Evolutionary conservation across 768 basidiomycete genomes (phyloP), one percentile per base, ranked within the genome.

Genomic region (Pleurotus cornucopiae): DNA sequence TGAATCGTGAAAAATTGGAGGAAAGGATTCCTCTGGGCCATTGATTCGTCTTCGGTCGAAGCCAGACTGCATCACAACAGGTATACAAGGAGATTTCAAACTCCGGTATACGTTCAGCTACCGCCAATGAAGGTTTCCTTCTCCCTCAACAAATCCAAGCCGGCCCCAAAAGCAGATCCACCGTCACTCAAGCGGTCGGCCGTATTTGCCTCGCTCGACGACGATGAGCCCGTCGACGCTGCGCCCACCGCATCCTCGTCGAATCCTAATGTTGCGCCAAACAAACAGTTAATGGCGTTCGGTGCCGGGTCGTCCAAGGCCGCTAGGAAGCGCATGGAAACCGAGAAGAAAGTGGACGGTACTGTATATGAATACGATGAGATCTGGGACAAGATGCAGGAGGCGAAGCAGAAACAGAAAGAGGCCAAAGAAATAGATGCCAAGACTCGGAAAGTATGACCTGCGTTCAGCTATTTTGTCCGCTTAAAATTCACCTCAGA

Each of bases 321-420:
- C n/a, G 74, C 76, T 69, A 83, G 77, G 73, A 88, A 86, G 66
- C 81, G 82, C 61, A 84, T 95, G 73, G 85, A 91, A 59, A 82
- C 81, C 49, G 94, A 95, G 68, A 81, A 85, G 73, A 77, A 78
- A 59, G 75, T 94, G 2, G 96, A 98, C 63, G 66, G 80, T 43
- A 88, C 86, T 0, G 90, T 95, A 3, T 98, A 89, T 68, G 85
- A 95, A 69, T 99, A 99, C 65, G 97, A 99, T 67, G 94, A 92
- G 70, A 85, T 98, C 3, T 98, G 88, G 82, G 97, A 99, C 64
- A 84, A 81, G 61, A 98, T 99, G 87, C 94, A 98, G 71, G 83
- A 88, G 61, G 88, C 85, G 0, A 91, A 94, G 70, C 73, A 74
- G 60, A 73, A 72, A 40, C 88, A 88, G 65, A 91, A 93, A 65